Percentiles rank a stretch among this genome's conserved stretches.
Evolutionary conservation across 1,284 basidiomycete genomes (phyloP).

Genomic region (Rhodotorula sp.): DNA sequence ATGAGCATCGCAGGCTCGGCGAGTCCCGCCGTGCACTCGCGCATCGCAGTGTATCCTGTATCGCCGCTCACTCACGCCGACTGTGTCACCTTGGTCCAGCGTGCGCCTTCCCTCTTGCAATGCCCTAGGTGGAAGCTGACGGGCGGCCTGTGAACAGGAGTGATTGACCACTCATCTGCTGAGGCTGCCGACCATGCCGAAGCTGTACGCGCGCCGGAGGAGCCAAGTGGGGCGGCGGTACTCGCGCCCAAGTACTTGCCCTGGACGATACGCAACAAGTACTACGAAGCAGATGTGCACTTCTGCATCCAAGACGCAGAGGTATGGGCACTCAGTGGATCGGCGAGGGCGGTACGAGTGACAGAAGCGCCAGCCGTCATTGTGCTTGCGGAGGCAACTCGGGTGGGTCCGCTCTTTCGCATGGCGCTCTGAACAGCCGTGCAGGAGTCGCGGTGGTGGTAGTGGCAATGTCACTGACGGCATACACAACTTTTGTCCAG

Average conservation of each 20-base stretch:
- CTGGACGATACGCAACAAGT: conserved; percentile 31
- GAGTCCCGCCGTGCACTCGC: not conserved
- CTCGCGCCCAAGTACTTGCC: not conserved
- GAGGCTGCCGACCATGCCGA: not conserved
- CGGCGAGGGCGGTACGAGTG: not conserved
- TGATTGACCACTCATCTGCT: not conserved
- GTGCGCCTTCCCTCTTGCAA: not conserved
- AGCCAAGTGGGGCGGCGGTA: no score
- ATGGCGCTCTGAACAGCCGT: no score
- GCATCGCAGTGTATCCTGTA: conserved; percentile 6
- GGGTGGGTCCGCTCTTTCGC: not conserved
- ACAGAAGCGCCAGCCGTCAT: conserved; percentile 26
- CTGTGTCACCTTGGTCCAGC: not conserved
- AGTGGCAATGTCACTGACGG: not conserved
- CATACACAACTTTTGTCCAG: no score
- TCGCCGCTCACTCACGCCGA: not conserved
- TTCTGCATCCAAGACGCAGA: not conserved
- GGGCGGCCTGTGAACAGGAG: no score
- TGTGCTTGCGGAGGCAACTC: conserved; percentile 10
- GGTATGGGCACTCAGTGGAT: not conserved
- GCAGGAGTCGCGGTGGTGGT: no score
- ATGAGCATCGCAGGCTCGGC: no score
- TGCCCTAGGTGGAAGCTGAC: no score
- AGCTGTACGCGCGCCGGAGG: no score
- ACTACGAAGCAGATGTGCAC: conserved; percentile 25